Evolutionary conservation across 2,329 filamentous ascomycete species (phyloP), one percentile per base, ranked within the genome.

Genomic region (Colletotrichum eremochloae): DNA sequence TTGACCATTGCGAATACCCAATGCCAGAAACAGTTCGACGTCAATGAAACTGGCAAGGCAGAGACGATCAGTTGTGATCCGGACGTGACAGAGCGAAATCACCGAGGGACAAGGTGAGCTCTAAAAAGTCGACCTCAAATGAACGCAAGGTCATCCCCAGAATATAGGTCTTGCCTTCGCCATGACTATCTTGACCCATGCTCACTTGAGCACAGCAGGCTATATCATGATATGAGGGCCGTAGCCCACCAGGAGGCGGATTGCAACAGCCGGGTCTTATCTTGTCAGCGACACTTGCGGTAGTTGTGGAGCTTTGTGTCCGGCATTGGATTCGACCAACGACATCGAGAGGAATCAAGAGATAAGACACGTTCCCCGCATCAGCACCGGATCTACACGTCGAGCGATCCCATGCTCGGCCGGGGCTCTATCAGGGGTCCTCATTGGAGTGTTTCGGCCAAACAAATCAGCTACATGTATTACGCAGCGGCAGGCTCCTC

Each of bases 301-400:
- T 5, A 38, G 33, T 15, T 57, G 53, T 24, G 53, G 53, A 38
- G 33, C 8, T 38, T 14, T n/a, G 33, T 5, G 15, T 57, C 11
- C 7, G 14, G 33, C 15, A 14, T 57, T n/a, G 20, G 8, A n/a
- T 38, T 24, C 33, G 12, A 20, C 53, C 33, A 57, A 57, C 53
- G 33, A 12, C 7, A 38, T 50, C 44, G 42, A 33, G 18, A 62
- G 60, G 14, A 24, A 33, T 18, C 14, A 8, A 33, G 31, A 57
- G 60, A 62, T 62, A 62, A 50, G 60, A 14, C 60, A 50, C 31
- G 5, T 36, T 48, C 44, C 29, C 60, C 60, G 20, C 60, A 50
- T 12, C 60, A 62, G 20, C 18, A 9, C 33, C 29, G 29, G 42
- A 38, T 57, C 20, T 57, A 33, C 53, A 57, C 9, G 18, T 40